Evolutionary conservation across 1,284 basidiomycete genomes (phyloP), one percentile per base, ranked within the genome.

Genomic region (Cystobasidium pallidum): DNA sequence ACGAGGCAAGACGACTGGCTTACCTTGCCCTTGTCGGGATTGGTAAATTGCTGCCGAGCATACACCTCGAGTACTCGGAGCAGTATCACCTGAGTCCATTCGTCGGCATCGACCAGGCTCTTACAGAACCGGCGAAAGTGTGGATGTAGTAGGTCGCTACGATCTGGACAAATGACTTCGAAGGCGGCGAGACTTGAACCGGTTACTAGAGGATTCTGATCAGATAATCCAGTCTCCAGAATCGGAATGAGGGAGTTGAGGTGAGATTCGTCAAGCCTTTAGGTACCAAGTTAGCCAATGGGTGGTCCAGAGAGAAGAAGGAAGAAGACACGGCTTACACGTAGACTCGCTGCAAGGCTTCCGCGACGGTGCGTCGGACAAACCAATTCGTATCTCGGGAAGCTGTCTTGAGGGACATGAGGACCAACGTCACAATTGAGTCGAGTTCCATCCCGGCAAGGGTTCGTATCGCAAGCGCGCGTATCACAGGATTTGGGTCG

Each of bases 11-110:
- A 28, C 15, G 2, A 15, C 15, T 8, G 19, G 39, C 59, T 45
- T 8, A 62, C 64, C 32, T 76, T 65, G 26, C 79, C 79, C 36
- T 81, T 74, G 4, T 83, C 82, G 0, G 93, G 91, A 76, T 89
- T 86, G 34, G 89, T 84, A 47, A 96, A 85, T 90, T 95, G 94
- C 0, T 85, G 86, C 62, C 93, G 84, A 0, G 88, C 90, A 80
- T 99, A 99, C 73, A 90, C 84, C 57, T 88, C 82, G 45, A 99
- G 84, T 10, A 97, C 85, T 45, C 90, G 86, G 66, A 96, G 83
- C 8, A 94, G 82, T 52, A 89, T 86, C 3, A 91, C 86, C 80
- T 98, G 96, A 0, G 92, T 92, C 95, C 95, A 99, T 80, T 96
- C 94, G 78, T 99, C 95, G 19, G 91, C 89, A 77, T 99, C 94